phyloP scores from a whole-genome alignment of 2,329 filamentous ascomycete genomes.

The Alternaria metachromatica region DNA sequence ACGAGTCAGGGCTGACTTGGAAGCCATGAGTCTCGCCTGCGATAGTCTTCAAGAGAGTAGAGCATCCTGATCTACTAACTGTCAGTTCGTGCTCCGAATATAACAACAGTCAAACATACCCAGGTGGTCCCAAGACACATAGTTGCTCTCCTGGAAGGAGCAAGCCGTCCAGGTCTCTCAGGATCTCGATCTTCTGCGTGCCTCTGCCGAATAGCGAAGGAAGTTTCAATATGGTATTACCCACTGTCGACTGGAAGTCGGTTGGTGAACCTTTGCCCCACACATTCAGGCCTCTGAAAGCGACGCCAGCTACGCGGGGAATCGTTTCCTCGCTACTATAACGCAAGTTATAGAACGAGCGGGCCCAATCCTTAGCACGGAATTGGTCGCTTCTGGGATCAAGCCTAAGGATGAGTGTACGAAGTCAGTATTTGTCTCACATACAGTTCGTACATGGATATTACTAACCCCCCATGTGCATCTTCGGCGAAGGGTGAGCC shows the following conservation, averaged over 20 bases:
- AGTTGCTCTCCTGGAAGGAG: constrained; percentile 74
- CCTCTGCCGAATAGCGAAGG: constrained; percentile 59
- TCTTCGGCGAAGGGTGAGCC: constrained; percentile 43
- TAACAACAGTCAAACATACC: constrained; percentile 18
- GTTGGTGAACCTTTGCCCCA: constrained; percentile 70
- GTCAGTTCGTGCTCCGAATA: neutral
- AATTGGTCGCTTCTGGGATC: constrained; percentile 54
- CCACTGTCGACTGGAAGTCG: constrained; percentile 72
- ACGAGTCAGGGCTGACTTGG: constrained; percentile 70
- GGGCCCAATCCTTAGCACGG: constrained; percentile 53
- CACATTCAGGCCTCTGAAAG: constrained; percentile 69
- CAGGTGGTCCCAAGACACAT: constrained; percentile 73
- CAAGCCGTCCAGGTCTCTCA: constrained; percentile 70
- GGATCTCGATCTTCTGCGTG: constrained; percentile 66
- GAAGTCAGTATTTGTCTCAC: no score
- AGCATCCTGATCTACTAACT: constrained; percentile 64
- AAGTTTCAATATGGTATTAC: constrained; percentile 64
- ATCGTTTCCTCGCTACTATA: constrained; percentile 57
- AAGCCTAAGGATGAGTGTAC: constrained; percentile 19
- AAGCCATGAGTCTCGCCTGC: constrained; percentile 83
- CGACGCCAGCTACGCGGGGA: constrained; percentile 63
- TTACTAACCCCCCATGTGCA: constrained; percentile 35
- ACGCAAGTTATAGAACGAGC: constrained; percentile 53
- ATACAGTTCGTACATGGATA: no score
- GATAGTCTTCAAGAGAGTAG: constrained; percentile 82